Evolutionary conservation across 2,329 filamentous ascomycete genomes (phyloP), one percentile per base, ranked within the genome.

Genomic region (Botrytis sinoallii): DNA sequence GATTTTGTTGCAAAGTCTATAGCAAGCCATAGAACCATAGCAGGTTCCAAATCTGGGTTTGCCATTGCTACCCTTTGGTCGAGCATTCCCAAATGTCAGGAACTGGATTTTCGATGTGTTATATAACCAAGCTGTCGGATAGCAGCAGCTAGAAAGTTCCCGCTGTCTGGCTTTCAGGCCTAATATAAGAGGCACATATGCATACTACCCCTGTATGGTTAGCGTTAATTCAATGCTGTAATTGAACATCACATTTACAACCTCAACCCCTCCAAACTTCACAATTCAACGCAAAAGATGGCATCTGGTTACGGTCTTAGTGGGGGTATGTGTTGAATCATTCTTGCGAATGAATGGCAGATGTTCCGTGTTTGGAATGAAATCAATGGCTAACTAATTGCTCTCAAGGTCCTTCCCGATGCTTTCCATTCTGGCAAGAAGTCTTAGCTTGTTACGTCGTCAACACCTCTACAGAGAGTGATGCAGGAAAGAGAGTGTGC

Each of bases 391-490:
- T 80, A 40, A 81, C 67, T 52, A 66, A 74, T 48, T n/a, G 14
- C 42, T 61, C 35, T 46, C 25, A 48, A 81, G 79, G 79, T 70
- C 71, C 75, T 32, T 86, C 86, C 79, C 93, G 95, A 84, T 99
- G 96, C 90, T 98, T 97, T 87, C 93, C 95, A 82, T 99, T 98
- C 90, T 99, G 96, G 96, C 96, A 99, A 86, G 96, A 99, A 85
- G 91, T 98, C 78, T 92, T 99, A 83, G 94, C 94, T 81, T 99
- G 96, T 90, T 99, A 99, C 84, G 94, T 98, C 75, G 91, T 97
- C 82, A 98, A 98, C 86, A 94, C 94, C 73, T 89, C 88, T 77
- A 86, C 92, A 77, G 92, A 95, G 73, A 92, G 95, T 81, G 87
- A 90, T 78, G 89, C 90, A 25, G 93, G 93, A 79, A 96, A 95